Percentiles rank a stretch among this genome's conserved stretches.
Conservation (phyloP, 2,329 filamentous ascomycete species). For the Penicillium expansum region DNA sequence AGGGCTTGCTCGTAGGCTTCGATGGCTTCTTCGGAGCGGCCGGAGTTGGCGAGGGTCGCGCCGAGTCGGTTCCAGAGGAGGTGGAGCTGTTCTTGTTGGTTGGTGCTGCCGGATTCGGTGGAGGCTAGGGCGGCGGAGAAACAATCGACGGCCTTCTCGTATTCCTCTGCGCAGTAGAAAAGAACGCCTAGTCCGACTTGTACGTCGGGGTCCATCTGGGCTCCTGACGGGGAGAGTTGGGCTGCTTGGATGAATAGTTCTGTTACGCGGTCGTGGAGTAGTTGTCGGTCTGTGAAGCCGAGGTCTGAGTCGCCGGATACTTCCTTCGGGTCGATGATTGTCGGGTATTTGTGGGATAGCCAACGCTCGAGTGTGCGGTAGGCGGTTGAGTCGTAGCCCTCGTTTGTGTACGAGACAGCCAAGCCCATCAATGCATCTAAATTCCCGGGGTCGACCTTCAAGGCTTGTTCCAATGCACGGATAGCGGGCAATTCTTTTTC, state of each 20-base stretch:
- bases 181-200: conserved; percentile 95
- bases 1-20: conserved; percentile 93
- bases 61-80: conserved; percentile 96
- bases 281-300: conserved; percentile 88
- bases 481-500: conserved; percentile 98
- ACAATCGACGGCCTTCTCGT: conserved; percentile 97
- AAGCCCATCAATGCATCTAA: conserved; percentile 89
- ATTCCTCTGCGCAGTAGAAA: conserved; percentile 97
- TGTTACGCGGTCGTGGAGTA: conserved; percentile 86
- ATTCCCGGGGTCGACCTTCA: conserved; percentile 84
- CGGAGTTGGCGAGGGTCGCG: conserved; percentile 91
- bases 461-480: conserved; percentile 82
- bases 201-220: conserved; percentile 97
- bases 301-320: conserved; percentile 76
- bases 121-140: conserved; percentile 88
- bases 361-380: conserved; percentile 96
- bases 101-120: conserved; percentile 77
- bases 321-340: conserved; percentile 69
- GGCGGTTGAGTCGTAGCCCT: conserved; percentile 95
- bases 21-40: conserved; percentile 91
- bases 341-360: conserved; percentile 92
- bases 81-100: conserved; percentile 82
- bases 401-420: conserved; percentile 96
- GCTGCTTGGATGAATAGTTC: conserved; percentile 88
- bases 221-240: conserved; percentile 84